Evolutionary conservation across 1,284 basidiomycete genomes (phyloP).

Genomic region (Ganoderma multipileum): DNA sequence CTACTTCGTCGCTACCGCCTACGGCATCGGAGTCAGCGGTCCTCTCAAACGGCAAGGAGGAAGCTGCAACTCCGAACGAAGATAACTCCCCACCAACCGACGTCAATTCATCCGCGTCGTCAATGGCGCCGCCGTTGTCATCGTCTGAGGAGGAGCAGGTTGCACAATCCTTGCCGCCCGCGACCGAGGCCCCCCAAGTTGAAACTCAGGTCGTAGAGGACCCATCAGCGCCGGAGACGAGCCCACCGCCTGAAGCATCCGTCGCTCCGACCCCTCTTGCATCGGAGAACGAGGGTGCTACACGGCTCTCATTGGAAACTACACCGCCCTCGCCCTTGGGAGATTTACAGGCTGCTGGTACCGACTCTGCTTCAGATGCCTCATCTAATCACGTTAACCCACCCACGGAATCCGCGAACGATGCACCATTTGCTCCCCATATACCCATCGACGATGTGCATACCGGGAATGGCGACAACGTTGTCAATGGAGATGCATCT

Average conservation of each 20-base stretch:
- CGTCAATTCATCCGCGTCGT: not conserved
- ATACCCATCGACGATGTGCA: not conserved
- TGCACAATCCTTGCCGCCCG: not conserved
- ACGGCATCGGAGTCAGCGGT: not conserved
- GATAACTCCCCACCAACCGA: not conserved
- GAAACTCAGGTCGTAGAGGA: no score
- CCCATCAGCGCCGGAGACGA: not conserved
- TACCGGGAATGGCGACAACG: not conserved
- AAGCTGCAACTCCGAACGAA: not conserved
- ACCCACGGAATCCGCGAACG: not conserved
- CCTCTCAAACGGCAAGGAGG: not conserved
- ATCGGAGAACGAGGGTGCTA: not conserved
- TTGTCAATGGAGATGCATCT: not conserved
- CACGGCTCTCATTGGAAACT: not conserved
- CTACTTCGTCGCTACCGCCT: not conserved
- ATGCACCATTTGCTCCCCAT: not conserved
- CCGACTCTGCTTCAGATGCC: not conserved
- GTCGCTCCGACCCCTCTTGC: not conserved
- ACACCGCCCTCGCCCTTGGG: not conserved
- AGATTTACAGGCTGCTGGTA: not conserved
- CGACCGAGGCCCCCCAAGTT: not conserved
- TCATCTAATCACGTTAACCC: not conserved
- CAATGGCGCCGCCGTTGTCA: not conserved
- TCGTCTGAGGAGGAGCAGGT: not conserved
- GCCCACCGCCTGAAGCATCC: not conserved